Base-by-base conservation (phyloP, 805 yeast species). In the Ogataea populi-albae region DNA sequence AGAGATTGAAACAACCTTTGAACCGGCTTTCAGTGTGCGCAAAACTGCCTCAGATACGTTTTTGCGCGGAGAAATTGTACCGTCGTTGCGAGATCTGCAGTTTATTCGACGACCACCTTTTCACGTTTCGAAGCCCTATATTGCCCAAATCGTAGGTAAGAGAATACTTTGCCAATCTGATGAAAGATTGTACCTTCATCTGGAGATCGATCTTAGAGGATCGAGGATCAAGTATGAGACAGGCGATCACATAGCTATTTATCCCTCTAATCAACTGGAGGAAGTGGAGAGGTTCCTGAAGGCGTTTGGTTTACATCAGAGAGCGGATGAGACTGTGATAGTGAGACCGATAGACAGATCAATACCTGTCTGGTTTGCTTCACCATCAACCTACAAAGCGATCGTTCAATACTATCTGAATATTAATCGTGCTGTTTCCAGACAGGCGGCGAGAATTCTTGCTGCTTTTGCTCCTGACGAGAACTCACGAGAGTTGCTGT, bases 171-270 rank as follows among this genome's bases (percentile, higher is more conserved):
- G 85, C 66, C 63, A 66, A 31, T 53, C 71, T 2, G 54, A 59
- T 18, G 64, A 60, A 17, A 78, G 95, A 64, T 74, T 76, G 40
- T 86, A 96, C 64, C 72, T 89, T 32, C 95, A 87, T 56, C 73
- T 79, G 37, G 95, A 86, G 57, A 73, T 91, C 45, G 95, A 86
- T 52, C 62, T 85, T 14, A 65, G 81, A 1, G 74, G 67, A 14
- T 73, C 88, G 4, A 78, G 78, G 49, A 66, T 91, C 52, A 77
- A 79, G 47, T 91, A 89, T 61, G 67, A 86, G 30, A 86, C 97
- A 3, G 98, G 98, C 55, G 98, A 91, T 59, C 97, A 91, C 63
- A 65, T 91, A 38, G 97, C 95, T 12, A 66, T 91, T 32, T 84
- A 94, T 85, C 87, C 96, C 19, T 80, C 85, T 16, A 91, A 91